A percentile compares a stretch with the other conserved stretches of the same genome.
These are phyloP conservation scores for Saccharomyces hybrid DNA, from an alignment of 1,139 yeast species.

Conservation along the genomic window DNA sequence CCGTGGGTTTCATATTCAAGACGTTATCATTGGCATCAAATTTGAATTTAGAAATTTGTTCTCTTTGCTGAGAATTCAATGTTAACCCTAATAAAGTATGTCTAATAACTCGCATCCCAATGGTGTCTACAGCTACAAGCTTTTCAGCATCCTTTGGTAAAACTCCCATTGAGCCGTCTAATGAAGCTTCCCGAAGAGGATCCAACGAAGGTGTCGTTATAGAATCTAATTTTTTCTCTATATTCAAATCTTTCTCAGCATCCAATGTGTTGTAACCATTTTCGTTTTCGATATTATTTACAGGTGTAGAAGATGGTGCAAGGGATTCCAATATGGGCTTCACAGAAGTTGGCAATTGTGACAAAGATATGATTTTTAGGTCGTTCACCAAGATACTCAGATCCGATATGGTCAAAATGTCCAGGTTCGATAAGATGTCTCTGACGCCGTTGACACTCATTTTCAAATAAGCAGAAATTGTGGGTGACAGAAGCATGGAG, in stretches of 20 bases:
- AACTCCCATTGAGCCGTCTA: conserved; percentile 26
- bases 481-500: conserved; percentile 3
- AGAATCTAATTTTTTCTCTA: neutral
- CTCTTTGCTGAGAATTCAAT: conserved; percentile 26
- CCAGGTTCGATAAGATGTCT: conserved; percentile 55
- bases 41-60: conserved; percentile 35
- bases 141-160: conserved; percentile 49
- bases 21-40: conserved; percentile 32
- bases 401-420: conserved; percentile 61
- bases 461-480: conserved; percentile 14
- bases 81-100: conserved; percentile 68
- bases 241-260: neutral
- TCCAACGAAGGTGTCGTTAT: neutral
- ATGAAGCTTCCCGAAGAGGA: conserved; percentile 10
- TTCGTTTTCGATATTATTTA: neutral
- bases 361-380: conserved; percentile 11
- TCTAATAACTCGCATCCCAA: conserved; percentile 74
- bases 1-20: conserved; percentile 21
- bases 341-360: conserved; percentile 24
- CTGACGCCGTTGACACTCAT: conserved; percentile 22
- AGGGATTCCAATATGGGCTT: neutral
- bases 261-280: neutral
- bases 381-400: conserved; percentile 33
- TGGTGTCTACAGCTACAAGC: conserved; percentile 64
- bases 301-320: neutral